Evolutionary conservation across 73 alveolate species (phyloP).

Genomic region (Uronychia setigera): DNA sequence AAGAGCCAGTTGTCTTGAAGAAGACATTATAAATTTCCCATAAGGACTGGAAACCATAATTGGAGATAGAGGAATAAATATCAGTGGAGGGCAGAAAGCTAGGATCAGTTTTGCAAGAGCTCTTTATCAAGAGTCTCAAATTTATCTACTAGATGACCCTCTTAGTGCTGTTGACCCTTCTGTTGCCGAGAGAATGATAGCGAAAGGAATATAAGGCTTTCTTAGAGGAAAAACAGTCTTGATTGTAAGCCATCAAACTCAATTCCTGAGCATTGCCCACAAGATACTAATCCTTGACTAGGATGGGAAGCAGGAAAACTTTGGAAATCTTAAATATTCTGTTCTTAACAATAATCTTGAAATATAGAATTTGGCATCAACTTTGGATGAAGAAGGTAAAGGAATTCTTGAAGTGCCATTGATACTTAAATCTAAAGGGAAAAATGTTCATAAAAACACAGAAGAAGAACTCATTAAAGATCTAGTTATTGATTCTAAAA

Average conservation of each 20-base stretch:
- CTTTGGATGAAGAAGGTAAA: no score
- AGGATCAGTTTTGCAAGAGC: constrained; percentile 78
- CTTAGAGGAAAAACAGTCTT: constrained; percentile 52
- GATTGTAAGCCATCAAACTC: constrained; percentile 72
- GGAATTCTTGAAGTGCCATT: no score
- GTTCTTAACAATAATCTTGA: no score
- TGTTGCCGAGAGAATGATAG: constrained; percentile 14
- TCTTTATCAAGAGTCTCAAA: constrained; percentile 60
- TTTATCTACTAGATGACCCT: constrained; percentile 65
- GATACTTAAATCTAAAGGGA: no score
- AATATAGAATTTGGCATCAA: no score
- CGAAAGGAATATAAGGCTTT: neutral
- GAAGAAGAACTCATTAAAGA: no score
- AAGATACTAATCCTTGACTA: neutral
- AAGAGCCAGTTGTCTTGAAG: constrained; percentile 30
- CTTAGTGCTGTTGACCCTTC: constrained; percentile 64
- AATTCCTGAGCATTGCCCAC: constrained; percentile 13
- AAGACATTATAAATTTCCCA: constrained; percentile 31
- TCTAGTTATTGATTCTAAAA: no score
- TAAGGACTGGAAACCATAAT: constrained; percentile 63
- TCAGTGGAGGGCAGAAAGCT: constrained; percentile 80
- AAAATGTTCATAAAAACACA: no score
- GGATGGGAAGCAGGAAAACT: neutral
- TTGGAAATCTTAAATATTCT: no score
- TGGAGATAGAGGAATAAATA: constrained; percentile 77